phyloP scores from a whole-genome alignment of 2,329 filamentous ascomycete species.

The Pseudopithomyces maydicus region DNA sequence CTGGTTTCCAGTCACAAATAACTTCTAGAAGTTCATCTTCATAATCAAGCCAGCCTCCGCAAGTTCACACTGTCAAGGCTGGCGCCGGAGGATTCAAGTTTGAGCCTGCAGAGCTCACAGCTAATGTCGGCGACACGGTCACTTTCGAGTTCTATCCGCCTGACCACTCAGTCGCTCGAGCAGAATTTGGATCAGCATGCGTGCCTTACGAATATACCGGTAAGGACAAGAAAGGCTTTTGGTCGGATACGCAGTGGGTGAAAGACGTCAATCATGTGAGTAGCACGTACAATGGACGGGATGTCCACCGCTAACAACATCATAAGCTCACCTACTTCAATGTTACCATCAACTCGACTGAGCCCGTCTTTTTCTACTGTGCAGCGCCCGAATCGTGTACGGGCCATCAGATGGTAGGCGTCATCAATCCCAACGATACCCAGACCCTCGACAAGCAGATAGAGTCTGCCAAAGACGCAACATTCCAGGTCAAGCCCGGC shows the following conservation, averaged over 20 bases:
- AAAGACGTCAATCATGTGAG: slow-evolving; percentile 32
- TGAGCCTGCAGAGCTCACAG: slow-evolving; percentile 41
- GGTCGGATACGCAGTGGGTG: slow-evolving; percentile 33
- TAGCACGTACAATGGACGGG: not conserved
- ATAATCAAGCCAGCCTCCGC: slow-evolving; percentile 20
- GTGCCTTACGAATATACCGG: slow-evolving; percentile 45
- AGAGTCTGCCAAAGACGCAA: slow-evolving; percentile 25
- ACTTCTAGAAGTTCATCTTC: slow-evolving; percentile 13
- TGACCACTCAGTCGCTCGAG: slow-evolving; percentile 51
- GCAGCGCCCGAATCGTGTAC: slow-evolving; percentile 68
- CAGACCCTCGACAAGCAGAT: slow-evolving; percentile 37
- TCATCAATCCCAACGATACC: slow-evolving; percentile 65
- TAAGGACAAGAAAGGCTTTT: slow-evolving; percentile 37
- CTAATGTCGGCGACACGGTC: slow-evolving; percentile 45
- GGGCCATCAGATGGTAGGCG: slow-evolving; percentile 72
- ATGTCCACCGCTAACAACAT: not conserved
- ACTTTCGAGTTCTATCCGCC: slow-evolving; percentile 47
- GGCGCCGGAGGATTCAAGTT: slow-evolving; percentile 44
- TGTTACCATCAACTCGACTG: slow-evolving; percentile 41
- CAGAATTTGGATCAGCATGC: slow-evolving; percentile 47
- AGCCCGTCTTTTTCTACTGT: slow-evolving; percentile 48
- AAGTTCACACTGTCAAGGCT: slow-evolving; percentile 43
- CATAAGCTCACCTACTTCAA: slow-evolving; percentile 36
- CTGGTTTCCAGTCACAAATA: slow-evolving; percentile 4
- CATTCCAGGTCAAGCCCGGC: slow-evolving; percentile 44